A percentile compares a stretch with the other conserved stretches of the same genome.
phyloP scores from a whole-genome alignment of 805 yeast genomes.

The Hanseniaspora mollemarum region DNA sequence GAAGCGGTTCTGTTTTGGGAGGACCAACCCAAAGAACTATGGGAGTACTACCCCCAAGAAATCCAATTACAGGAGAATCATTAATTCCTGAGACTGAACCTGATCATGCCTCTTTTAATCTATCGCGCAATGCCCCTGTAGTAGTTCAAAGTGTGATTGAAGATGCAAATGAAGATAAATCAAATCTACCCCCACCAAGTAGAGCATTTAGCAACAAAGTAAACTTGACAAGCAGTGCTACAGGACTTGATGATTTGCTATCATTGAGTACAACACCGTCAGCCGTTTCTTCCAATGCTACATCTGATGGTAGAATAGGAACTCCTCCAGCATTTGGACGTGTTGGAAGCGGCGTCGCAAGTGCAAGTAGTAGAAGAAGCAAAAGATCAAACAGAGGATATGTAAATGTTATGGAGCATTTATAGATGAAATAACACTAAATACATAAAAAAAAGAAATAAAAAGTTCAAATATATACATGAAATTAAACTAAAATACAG shows the following conservation, averaged over 20 bases:
- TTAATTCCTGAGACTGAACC: constrained; percentile 17
- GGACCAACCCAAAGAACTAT: constrained; percentile 27
- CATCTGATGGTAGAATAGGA: constrained; percentile 23
- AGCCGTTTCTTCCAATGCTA: background rate
- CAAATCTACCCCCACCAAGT: constrained; percentile 19
- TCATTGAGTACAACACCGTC: constrained; percentile 22
- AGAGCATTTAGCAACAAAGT: constrained; percentile 20
- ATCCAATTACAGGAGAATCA: constrained; percentile 30
- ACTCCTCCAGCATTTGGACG: constrained; percentile 13
- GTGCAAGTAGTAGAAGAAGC: constrained; percentile 30
- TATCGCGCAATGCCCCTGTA: background rate
- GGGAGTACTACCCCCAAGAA: constrained; percentile 29
- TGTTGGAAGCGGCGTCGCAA: constrained; percentile 2
- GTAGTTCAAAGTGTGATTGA: constrained; percentile 2
- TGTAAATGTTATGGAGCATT: constrained; percentile 49
- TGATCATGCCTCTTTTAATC: constrained; percentile 13
- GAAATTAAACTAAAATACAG: background rate
- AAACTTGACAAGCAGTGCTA: constrained; percentile 27
- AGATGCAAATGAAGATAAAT: background rate
- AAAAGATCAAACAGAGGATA: constrained; percentile 47
- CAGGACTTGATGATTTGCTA: constrained; percentile 40
- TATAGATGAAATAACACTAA: constrained; percentile 1
- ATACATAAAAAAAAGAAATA: background rate
- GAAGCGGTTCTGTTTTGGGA: constrained; percentile 28
- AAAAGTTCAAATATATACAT: background rate